These are phyloP conservation scores for Daldinia bambusicola DNA, from an alignment of 495 filamentous ascomycete species.

Conservation along the genomic window DNA sequence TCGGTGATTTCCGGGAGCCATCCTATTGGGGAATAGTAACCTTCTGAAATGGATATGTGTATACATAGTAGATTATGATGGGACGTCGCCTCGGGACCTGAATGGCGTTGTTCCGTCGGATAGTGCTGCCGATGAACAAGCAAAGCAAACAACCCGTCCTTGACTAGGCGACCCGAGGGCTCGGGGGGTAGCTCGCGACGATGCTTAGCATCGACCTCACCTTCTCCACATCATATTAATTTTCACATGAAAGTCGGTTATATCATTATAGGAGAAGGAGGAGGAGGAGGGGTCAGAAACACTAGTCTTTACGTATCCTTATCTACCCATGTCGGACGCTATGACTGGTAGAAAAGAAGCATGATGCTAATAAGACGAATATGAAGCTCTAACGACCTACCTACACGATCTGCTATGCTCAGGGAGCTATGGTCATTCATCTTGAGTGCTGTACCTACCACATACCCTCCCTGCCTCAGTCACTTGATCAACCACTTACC, in stretches of 20 bases:
- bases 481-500: too few relatives aligned
- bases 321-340: not conserved
- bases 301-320: not conserved
- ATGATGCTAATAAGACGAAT: too few relatives aligned
- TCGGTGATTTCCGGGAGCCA: not conserved
- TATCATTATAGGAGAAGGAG: not conserved
- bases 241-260: not conserved
- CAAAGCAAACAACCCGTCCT: not conserved
- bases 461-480: too few relatives aligned
- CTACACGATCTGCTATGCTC: too few relatives aligned
- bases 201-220: not conserved
- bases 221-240: not conserved
- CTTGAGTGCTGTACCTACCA: too few relatives aligned
- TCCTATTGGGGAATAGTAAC: not conserved
- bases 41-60: too few relatives aligned
- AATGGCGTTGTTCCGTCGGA: not conserved
- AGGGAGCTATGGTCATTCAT: too few relatives aligned
- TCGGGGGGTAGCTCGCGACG: not conserved
- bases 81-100: not conserved
- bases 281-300: too few relatives aligned
- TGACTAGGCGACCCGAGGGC: not conserved
- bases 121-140: not conserved
- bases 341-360: too few relatives aligned
- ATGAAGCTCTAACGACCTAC: too few relatives aligned
- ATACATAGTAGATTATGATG: not conserved